A percentile compares a stretch with the other conserved stretches of the same genome.
Evolutionary conservation across 352 stramenopile species (phyloP).

Genomic region (Globisporangium viniferum): DNA sequence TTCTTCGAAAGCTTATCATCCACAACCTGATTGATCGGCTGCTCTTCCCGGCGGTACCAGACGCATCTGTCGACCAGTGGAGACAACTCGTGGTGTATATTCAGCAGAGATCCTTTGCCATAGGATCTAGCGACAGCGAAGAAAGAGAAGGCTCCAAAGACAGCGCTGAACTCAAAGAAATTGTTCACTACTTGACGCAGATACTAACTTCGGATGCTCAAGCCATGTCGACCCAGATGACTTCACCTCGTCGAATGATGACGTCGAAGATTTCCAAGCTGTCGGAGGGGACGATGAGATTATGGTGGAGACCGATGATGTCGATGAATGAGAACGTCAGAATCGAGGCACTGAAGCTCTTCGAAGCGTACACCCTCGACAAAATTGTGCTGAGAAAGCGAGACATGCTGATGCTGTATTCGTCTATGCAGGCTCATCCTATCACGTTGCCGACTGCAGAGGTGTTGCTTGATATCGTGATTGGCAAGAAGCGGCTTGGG

Average conservation of each 20-base stretch:
- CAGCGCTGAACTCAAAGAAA: constrained; percentile 50
- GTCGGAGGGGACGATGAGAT: constrained; percentile 56
- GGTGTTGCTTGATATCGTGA: constrained; percentile 59
- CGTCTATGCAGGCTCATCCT: constrained; percentile 44
- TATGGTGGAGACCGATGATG: constrained; percentile 66
- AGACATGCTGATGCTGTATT: constrained; percentile 66
- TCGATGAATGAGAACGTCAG: constrained; percentile 45
- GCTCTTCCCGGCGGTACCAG: constrained; percentile 42
- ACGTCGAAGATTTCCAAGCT: constrained; percentile 42
- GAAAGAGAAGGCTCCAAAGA: constrained; percentile 19
- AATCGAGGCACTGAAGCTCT: constrained; percentile 55
- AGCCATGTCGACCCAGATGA: not conserved
- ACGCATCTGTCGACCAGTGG: constrained; percentile 46
- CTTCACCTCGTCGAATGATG: constrained; percentile 26
- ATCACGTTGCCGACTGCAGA: constrained; percentile 45
- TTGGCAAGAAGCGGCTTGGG: constrained; percentile 40
- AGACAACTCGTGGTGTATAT: constrained; percentile 64
- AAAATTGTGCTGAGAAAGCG: constrained; percentile 52
- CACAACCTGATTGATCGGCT: constrained; percentile 67
- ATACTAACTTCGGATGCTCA: constrained; percentile 33
- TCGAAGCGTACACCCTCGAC: constrained; percentile 69
- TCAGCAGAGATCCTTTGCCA: constrained; percentile 39
- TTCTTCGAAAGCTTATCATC: constrained; percentile 53
- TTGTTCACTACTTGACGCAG: constrained; percentile 57
- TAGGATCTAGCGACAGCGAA: constrained; percentile 11